These are phyloP conservation scores for Chaetomium strumarium DNA, from an alignment of 2,329 filamentous ascomycete species.

Conservation along the genomic window DNA sequence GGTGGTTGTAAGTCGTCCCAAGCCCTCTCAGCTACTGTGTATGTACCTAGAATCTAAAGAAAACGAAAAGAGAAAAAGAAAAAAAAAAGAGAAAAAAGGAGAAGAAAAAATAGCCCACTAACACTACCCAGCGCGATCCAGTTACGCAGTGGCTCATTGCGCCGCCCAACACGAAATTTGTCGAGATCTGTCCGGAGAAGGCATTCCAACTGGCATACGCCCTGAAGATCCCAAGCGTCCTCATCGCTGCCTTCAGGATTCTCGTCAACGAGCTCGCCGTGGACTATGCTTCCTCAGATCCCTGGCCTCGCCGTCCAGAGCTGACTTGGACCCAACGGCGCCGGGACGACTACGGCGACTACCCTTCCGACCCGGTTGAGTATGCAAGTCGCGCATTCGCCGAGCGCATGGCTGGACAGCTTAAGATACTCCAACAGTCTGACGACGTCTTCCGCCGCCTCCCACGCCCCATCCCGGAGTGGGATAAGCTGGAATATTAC, in stretches of 20 bases:
- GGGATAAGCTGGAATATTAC: constrained; percentile 27
- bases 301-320: constrained; percentile 2
- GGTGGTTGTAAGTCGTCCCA: constrained; percentile 37
- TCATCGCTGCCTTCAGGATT: constrained; percentile 49
- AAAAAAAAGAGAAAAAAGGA: no score
- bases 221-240: constrained; percentile 38
- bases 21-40: constrained; percentile 16
- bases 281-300: constrained; percentile 31
- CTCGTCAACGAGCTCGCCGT: constrained; percentile 59
- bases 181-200: constrained; percentile 59
- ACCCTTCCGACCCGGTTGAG: constrained; percentile 41
- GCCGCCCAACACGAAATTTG: constrained; percentile 49
- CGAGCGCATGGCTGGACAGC: constrained; percentile 36
- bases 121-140: constrained; percentile 34
- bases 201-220: constrained; percentile 51
- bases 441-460: constrained; percentile 29
- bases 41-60: no score
- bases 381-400: constrained; percentile 51
- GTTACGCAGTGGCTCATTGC: constrained; percentile 55
- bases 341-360: constrained; percentile 47
- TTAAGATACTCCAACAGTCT: constrained; percentile 31
- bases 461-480: constrained; percentile 28
- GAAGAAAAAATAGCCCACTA: background rate
- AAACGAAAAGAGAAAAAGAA: no score
- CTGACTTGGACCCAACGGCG: constrained; percentile 26